Evolutionary conservation across 148 eudicot species (phyloP).

Genomic region (Spergularia bocconei): DNA sequence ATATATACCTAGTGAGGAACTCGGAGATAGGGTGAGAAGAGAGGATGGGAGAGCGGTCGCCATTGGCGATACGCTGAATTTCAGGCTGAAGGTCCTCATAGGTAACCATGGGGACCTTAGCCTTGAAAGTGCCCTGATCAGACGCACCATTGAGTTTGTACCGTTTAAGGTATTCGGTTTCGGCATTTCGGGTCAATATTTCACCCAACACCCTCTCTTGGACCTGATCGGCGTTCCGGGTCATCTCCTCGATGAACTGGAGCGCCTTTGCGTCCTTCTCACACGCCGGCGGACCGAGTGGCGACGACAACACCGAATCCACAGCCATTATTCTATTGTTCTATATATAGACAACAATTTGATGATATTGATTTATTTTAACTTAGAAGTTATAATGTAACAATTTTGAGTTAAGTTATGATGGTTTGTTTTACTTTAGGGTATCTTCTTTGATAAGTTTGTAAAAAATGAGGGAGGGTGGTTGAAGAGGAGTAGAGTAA

Average conservation of each 20-base stretch:
- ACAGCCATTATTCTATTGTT: slow-evolving; percentile 59
- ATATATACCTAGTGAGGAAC: slow-evolving; percentile 72
- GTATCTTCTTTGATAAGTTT: too few relatives aligned
- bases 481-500: neutral
- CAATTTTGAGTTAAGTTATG: too few relatives aligned
- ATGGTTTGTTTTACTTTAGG: too few relatives aligned
- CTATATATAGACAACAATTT: too few relatives aligned
- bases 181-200: slow-evolving; percentile 55
- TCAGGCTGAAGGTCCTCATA: slow-evolving; percentile 83
- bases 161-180: slow-evolving; percentile 58
- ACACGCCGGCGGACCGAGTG: slow-evolving; percentile 69
- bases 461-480: neutral
- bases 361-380: too few relatives aligned
- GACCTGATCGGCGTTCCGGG: slow-evolving; percentile 62
- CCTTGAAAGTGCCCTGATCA: slow-evolving; percentile 61
- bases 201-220: slow-evolving; percentile 59
- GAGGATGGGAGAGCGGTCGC: slow-evolving; percentile 67
- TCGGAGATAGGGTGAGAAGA: slow-evolving; percentile 83
- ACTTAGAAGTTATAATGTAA: too few relatives aligned
- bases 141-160: slow-evolving; percentile 47
- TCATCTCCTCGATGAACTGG: slow-evolving; percentile 77
- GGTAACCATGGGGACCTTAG: slow-evolving; percentile 54
- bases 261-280: slow-evolving; percentile 80
- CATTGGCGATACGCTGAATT: slow-evolving; percentile 79
- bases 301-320: slow-evolving; percentile 53